These are phyloP conservation scores for Leishmania tropica DNA, from an alignment of 208 protist genomes.

Conservation along the genomic window DNA sequence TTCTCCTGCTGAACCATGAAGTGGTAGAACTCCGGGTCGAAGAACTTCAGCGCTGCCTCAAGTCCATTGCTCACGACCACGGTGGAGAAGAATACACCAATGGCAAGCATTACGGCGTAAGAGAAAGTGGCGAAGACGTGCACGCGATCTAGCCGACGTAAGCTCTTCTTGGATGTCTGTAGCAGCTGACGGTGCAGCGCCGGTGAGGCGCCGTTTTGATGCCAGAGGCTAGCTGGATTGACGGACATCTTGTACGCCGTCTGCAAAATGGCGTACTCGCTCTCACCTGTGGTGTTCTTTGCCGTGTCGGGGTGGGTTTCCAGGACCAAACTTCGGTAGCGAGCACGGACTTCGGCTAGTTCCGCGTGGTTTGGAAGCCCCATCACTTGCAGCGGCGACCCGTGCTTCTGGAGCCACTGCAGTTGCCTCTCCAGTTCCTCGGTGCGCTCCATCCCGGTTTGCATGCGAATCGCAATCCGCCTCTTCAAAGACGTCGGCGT, in stretches of 20 bases:
- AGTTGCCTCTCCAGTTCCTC: slow-evolving; percentile 67
- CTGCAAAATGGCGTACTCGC: slow-evolving; percentile 67
- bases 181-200: slow-evolving; percentile 58
- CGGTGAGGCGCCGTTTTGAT: slow-evolving; percentile 73
- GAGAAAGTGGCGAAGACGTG: slow-evolving; percentile 68
- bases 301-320: slow-evolving; percentile 83
- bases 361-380: slow-evolving; percentile 84
- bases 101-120: slow-evolving; percentile 51
- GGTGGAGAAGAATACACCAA: slow-evolving; percentile 57
- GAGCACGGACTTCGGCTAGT: slow-evolving; percentile 64
- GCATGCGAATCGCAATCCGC: slow-evolving; percentile 52
- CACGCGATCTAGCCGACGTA: slow-evolving; percentile 36
- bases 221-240: slow-evolving; percentile 72
- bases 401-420: slow-evolving; percentile 74
- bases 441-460: slow-evolving; percentile 61
- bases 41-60: slow-evolving; percentile 63
- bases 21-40: slow-evolving; percentile 79
- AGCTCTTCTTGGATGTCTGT: slow-evolving; percentile 23
- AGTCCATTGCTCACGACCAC: slow-evolving; percentile 56
- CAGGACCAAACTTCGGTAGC: slow-evolving; percentile 71
- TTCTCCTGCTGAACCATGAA: slow-evolving; percentile 79
- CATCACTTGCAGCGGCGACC: slow-evolving; percentile 76
- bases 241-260: slow-evolving; percentile 75
- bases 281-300: slow-evolving; percentile 23
- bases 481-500: slow-evolving; percentile 37